phyloP scores from a whole-genome alignment of 805 yeast genomes.

The Candida schatavii region DNA sequence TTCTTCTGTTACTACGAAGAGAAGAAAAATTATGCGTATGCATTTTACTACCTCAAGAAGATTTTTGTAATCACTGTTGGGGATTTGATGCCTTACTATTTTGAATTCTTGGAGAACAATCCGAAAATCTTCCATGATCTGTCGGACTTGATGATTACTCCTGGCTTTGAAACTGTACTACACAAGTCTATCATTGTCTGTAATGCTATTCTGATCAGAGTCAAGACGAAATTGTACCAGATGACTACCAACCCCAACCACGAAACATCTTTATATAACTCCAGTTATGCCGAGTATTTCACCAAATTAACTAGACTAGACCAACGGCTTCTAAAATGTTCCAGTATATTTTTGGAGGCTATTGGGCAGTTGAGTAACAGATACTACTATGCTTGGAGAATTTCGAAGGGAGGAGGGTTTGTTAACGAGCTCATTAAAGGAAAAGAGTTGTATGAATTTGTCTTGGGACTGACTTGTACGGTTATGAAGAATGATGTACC shows the following conservation, averaged over 20 bases:
- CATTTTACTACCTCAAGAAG: constrained; percentile 27
- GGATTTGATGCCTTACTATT: constrained; percentile 20
- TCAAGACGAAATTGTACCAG: background rate
- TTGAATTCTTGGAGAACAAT: constrained; percentile 12
- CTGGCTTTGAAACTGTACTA: constrained; percentile 16
- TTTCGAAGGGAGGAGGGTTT: constrained; percentile 14
- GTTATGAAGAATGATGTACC: background rate
- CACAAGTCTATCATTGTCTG: constrained; percentile 17
- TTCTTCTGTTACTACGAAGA: constrained; percentile 26
- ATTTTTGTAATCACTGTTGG: constrained; percentile 15
- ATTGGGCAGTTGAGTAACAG: constrained; percentile 16
- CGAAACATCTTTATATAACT: background rate
- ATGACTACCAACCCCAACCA: background rate
- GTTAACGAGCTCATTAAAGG: background rate
- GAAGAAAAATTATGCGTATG: constrained; percentile 16
- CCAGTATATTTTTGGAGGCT: constrained; percentile 9
- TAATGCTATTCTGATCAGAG: constrained; percentile 6
- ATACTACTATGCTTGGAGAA: constrained; percentile 30
- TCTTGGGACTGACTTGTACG: background rate
- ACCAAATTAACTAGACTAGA: constrained; percentile 7
- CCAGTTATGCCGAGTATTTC: background rate
- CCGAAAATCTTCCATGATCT: constrained; percentile 10
- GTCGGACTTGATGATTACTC: constrained; percentile 18
- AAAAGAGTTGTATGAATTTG: constrained; percentile 1
- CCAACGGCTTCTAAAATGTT: constrained; percentile 10